A percentile compares a stretch with the other conserved stretches of the same genome.
Conservation (phyloP, 2,329 filamentous ascomycete species). For the Monosporascus sp. region DNA sequence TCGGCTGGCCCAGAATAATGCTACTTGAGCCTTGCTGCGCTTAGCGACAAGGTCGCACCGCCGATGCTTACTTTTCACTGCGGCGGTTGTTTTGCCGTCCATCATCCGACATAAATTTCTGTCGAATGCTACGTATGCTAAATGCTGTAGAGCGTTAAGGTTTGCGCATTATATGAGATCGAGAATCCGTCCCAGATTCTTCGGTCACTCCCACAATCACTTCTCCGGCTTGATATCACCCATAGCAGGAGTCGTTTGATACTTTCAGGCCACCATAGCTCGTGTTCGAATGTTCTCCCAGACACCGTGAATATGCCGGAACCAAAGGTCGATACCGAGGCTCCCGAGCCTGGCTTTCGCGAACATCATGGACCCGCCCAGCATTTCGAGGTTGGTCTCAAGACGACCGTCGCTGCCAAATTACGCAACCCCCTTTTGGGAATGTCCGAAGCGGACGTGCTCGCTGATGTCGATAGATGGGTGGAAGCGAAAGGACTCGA, state of each 20-base stretch:
- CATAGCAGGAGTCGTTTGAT: not conserved
- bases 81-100: not conserved
- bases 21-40: not conserved
- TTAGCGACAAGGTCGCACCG: not conserved
- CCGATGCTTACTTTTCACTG: not conserved
- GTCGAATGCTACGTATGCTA: not conserved
- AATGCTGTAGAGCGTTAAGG: not conserved
- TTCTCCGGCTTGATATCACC: not conserved
- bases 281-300: not conserved
- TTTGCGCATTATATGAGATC: not conserved
- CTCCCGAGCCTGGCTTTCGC: not conserved
- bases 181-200: not conserved
- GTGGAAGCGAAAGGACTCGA: conserved; percentile 28
- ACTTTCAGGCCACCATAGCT: not conserved
- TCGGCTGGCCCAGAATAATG: not conserved
- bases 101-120: not conserved
- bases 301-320: conserved; percentile 1
- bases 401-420: conserved; percentile 1
- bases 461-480: conserved; percentile 31
- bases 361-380: not conserved
- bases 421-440: conserved; percentile 7
- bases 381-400: not conserved
- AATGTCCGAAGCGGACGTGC: conserved; percentile 6
- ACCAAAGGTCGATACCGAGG: conserved; percentile 2
- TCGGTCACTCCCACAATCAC: not conserved